phyloP scores from a whole-genome alignment of 192 early-diverging fungal species.

The Backusella macrospora region DNA sequence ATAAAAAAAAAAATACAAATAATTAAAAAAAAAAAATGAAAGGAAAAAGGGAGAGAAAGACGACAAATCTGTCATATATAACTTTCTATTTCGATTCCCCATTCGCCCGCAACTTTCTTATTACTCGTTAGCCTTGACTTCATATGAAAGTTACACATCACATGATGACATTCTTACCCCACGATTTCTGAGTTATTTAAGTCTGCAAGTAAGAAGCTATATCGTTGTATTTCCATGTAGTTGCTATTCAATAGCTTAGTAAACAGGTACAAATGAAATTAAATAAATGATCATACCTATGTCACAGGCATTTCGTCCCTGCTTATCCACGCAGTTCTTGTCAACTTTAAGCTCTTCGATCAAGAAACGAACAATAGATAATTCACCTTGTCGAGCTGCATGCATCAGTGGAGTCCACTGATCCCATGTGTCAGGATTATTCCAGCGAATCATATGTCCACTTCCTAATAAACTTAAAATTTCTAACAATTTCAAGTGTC shows the following conservation, averaged over 20 bases:
- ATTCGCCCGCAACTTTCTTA: neutral
- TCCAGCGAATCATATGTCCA: conserved; percentile 12
- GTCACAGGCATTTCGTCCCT: conserved; percentile 37
- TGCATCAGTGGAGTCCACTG: conserved; percentile 48
- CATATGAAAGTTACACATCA: conserved; percentile 17
- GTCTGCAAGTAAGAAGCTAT: neutral
- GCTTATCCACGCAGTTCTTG: conserved; percentile 29
- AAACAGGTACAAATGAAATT: neutral
- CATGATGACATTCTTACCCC: conserved; percentile 21
- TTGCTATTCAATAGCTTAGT: conserved; percentile 23
- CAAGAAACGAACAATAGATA: conserved; percentile 27
- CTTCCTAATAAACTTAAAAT: conserved; percentile 12
- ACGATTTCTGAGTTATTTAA: conserved; percentile 16
- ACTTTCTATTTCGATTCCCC: neutral
- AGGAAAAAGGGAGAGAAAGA: neutral
- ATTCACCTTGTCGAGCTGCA: conserved; percentile 39
- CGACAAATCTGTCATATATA: neutral
- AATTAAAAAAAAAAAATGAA: neutral
- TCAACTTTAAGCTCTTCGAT: conserved; percentile 24
- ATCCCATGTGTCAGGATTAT: conserved; percentile 45
- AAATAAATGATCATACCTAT: conserved; percentile 32
- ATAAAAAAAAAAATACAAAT: neutral
- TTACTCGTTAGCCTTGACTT: neutral
- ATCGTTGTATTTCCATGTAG: conserved; percentile 11
- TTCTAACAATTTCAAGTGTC: conserved; percentile 27